Base-by-base conservation (phyloP, 352 stramenopile genomes). In the Phytophthora boehmeriae region DNA sequence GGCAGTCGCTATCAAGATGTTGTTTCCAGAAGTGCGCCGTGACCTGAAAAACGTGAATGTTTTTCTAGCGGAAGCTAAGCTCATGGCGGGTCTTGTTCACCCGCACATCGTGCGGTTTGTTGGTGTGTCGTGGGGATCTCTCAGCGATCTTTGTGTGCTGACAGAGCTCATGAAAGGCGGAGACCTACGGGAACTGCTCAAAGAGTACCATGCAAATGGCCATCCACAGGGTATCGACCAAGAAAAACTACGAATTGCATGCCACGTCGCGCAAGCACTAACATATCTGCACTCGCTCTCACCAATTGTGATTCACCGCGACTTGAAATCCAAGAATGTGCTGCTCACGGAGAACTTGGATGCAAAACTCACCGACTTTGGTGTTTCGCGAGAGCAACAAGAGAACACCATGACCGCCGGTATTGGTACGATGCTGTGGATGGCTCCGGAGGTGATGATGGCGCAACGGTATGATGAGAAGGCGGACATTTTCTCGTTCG, bases 101-200 rank as follows among this genome's bases (percentile, higher is more conserved):
- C 45, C 64, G 23, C 59, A 66, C 28, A 78, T 85, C 17, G 72
- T 85, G 2, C 49, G 41, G 11, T 82, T 85, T 28, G 51, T 82
- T 17, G 75, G 72, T 2, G 72, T 82, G 8, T 71, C 75, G 17
- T 85, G 75, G 71, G 66, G 58, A 16, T 60, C 50, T 28, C 41
- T 66, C 22, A 54, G 14, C 11, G 58, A 67, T 43, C 23, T 66
- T n/a, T 76, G 69, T 43, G 50, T 75, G 16, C 49, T 78, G 8
- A 50, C 61, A 36, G 69, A 78, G 32, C 65, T 52, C 25, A 66
- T 75, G 53, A 52, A 69, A 6, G 27, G 57, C 8, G 69, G 69
- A 16, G 66, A 75, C 20, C 46, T 73, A 8, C 51, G 62, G 14
- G 41, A 36, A 16, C 48, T 71, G 39, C 54, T 75, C 59, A 49